Conservation (phyloP, 2,329 filamentous ascomycete species). For the Cercospora sp. region DNA sequence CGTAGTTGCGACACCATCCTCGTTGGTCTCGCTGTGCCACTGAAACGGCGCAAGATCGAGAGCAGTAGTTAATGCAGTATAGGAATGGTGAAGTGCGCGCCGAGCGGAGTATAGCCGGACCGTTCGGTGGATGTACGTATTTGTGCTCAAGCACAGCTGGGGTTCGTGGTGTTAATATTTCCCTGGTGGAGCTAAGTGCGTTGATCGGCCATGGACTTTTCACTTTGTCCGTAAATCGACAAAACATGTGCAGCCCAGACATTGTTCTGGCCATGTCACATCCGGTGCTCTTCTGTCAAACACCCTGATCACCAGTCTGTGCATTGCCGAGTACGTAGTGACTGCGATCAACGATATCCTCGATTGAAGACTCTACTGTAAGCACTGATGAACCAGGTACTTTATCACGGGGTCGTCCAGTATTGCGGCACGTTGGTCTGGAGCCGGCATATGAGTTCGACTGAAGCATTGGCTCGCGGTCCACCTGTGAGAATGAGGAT, state of each 20-base stretch:
- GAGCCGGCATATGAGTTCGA: conserved; percentile 2
- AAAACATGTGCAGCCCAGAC: neutral
- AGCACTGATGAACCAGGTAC: neutral
- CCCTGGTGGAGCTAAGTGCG: conserved; percentile 5
- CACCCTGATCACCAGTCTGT: neutral
- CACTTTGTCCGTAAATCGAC: neutral
- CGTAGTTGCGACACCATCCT: conserved; percentile 21
- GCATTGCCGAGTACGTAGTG: neutral
- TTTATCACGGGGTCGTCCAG: neutral
- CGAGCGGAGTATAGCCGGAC: conserved; percentile 13
- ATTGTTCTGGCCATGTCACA: neutral
- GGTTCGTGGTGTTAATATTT: conserved; percentile 11
- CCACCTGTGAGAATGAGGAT: neutral
- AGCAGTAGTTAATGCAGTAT: conserved; percentile 8
- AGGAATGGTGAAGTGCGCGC: conserved; percentile 15
- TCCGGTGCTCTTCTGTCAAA: neutral
- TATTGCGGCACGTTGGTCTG: neutral
- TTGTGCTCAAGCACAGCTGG: conserved; percentile 19
- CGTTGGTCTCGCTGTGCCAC: conserved; percentile 10
- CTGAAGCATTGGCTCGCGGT: neutral
- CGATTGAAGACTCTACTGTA: neutral
- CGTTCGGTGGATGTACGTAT: conserved; percentile 8
- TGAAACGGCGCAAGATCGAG: conserved; percentile 12
- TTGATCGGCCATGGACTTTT: neutral
- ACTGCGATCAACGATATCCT: neutral